Evolutionary conservation across 345 rosid genomes (phyloP).

Genomic region (Acer negundo): DNA sequence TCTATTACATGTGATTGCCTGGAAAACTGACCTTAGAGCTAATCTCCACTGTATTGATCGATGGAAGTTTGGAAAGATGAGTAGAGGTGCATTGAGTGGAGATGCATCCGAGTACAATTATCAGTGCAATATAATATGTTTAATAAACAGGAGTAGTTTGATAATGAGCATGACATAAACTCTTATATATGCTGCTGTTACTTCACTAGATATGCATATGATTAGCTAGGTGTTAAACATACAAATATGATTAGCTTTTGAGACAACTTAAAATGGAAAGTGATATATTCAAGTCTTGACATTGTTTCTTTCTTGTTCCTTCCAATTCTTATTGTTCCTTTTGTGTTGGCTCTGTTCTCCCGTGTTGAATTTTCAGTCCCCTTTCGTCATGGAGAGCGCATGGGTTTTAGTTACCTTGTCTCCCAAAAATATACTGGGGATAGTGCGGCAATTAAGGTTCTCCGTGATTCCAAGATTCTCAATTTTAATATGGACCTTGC

Average conservation of each 20-base stretch:
- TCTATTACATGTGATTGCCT: neutral
- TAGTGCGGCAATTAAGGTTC: constrained; percentile 54
- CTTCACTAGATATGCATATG: neutral
- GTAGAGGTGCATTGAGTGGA: neutral
- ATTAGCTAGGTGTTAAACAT: too few species aligned
- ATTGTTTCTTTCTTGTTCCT: neutral
- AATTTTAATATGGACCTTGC: constrained; percentile 62
- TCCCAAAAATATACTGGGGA: constrained; percentile 73
- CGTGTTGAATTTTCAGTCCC: constrained; percentile 53
- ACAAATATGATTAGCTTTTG: neutral
- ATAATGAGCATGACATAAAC: neutral
- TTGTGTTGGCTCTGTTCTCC: neutral
- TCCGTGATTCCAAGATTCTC: constrained; percentile 52
- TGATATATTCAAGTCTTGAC: constrained; percentile 9
- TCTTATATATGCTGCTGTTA: neutral
- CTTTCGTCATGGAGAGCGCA: constrained; percentile 76
- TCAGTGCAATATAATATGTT: neutral
- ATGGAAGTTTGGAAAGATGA: constrained; percentile 3
- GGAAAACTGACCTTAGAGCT: neutral
- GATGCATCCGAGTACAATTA: neutral
- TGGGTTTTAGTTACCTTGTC: constrained; percentile 70
- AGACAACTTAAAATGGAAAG: neutral
- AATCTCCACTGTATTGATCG: neutral
- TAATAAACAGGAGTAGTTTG: neutral
- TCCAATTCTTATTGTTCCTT: constrained; percentile 1